A percentile compares a stretch with the other conserved stretches of the same genome.
These are phyloP conservation scores for Rhizopus stolonifer DNA, from an alignment of 371 early-diverging fungal species.

Conservation along the genomic window DNA sequence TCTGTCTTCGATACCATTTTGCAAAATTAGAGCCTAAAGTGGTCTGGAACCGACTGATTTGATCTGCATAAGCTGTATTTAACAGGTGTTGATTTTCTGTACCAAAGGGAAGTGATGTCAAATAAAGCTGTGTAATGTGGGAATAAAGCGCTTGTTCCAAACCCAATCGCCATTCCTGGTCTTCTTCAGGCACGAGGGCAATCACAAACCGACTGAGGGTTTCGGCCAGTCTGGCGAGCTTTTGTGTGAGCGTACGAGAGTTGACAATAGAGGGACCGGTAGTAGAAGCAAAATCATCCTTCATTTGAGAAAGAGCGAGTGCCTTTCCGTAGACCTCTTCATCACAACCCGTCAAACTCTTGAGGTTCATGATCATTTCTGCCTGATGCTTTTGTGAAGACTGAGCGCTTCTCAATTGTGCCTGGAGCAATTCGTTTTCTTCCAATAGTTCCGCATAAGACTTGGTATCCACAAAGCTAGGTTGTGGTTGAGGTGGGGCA, in stretches of 20 bases:
- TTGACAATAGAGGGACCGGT: slow-evolving; percentile 25
- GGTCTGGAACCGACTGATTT: slow-evolving; percentile 46
- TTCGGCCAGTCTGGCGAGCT: slow-evolving; percentile 38
- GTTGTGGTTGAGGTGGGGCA: slow-evolving; percentile 55
- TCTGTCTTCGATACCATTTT: slow-evolving; percentile 53
- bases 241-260: slow-evolving; percentile 39
- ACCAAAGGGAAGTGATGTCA: slow-evolving; percentile 49
- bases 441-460: slow-evolving; percentile 50
- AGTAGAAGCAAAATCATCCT: slow-evolving; percentile 2
- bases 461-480: slow-evolving; percentile 41
- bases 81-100: slow-evolving; percentile 47
- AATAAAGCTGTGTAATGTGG: slow-evolving; percentile 32
- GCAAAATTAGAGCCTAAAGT: slow-evolving; percentile 50
- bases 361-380: slow-evolving; percentile 40
- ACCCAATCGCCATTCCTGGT: slow-evolving; percentile 9
- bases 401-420: slow-evolving; percentile 39
- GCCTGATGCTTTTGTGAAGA: slow-evolving; percentile 44
- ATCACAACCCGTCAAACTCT: slow-evolving; percentile 34
- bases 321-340: slow-evolving; percentile 40
- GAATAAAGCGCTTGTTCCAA: slow-evolving; percentile 39
- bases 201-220: slow-evolving; percentile 33
- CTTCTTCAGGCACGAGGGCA: slow-evolving; percentile 12
- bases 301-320: slow-evolving; percentile 30
- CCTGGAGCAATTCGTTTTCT: slow-evolving; percentile 47
- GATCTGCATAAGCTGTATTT: slow-evolving; percentile 49